phyloP scores from a whole-genome alignment of 164 flowering plant species.

The Chloranthus sessilifolius region DNA sequence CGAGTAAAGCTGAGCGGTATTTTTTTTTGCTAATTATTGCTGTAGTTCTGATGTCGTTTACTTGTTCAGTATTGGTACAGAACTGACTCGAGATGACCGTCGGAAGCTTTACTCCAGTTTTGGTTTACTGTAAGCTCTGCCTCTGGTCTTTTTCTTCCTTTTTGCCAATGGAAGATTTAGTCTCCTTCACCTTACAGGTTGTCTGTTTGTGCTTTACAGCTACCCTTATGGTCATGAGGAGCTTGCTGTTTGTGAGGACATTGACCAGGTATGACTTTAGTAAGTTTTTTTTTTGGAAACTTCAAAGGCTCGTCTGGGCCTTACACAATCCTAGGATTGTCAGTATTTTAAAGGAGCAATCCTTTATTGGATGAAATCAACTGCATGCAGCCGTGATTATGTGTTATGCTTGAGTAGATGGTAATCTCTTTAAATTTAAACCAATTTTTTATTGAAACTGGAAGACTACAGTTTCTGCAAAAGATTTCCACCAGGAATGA shows the following conservation, averaged over 20 bases:
- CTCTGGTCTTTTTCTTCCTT: too few species aligned
- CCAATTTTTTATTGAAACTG: too few species aligned
- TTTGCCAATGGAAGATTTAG: too few species aligned
- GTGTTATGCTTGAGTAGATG: background rate
- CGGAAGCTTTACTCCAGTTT: slow-evolving; percentile 90
- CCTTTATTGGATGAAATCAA: slow-evolving; percentile 1
- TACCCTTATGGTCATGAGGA: slow-evolving; percentile 98
- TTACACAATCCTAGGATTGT: too few species aligned
- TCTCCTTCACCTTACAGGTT: slow-evolving; percentile 3
- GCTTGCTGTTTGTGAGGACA: slow-evolving; percentile 94
- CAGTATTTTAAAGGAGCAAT: background rate
- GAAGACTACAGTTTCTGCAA: too few species aligned
- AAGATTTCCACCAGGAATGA: too few species aligned
- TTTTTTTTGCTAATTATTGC: background rate
- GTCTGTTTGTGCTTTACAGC: slow-evolving; percentile 30
- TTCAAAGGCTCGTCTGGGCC: too few species aligned
- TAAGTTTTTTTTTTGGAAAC: too few species aligned
- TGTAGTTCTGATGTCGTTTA: slow-evolving; percentile 5
- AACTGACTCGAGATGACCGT: slow-evolving; percentile 95
- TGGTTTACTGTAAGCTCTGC: slow-evolving; percentile 76
- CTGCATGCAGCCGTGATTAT: background rate
- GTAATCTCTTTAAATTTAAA: too few species aligned
- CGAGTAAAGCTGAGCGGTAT: background rate
- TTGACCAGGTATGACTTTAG: slow-evolving; percentile 81
- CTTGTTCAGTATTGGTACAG: slow-evolving; percentile 85